These are phyloP conservation scores for Xylariaceae sp. DNA, from an alignment of 2,329 filamentous ascomycete genomes.

Conservation along the genomic window DNA sequence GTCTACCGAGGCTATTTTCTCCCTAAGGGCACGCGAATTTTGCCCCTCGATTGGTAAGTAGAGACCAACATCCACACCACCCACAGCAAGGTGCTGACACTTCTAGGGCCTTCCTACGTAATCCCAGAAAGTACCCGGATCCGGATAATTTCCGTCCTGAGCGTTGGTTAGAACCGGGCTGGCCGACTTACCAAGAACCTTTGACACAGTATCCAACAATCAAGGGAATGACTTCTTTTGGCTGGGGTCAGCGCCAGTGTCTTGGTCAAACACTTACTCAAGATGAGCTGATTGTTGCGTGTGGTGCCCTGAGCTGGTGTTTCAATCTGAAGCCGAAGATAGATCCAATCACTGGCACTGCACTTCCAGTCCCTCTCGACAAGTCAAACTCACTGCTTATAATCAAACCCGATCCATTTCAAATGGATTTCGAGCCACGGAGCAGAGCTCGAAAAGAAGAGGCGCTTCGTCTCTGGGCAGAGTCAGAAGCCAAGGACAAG, in stretches of 20 bases:
- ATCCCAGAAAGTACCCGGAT: conserved; percentile 45
- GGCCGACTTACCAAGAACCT: conserved; percentile 49
- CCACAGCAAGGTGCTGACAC: background rate
- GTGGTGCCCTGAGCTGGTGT: conserved; percentile 42
- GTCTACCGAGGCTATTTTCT: conserved; percentile 45
- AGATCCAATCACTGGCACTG: conserved; percentile 33
- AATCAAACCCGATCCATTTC: conserved; percentile 51
- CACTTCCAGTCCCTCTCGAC: conserved; percentile 39
- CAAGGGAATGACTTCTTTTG: conserved; percentile 49
- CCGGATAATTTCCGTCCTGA: conserved; percentile 48
- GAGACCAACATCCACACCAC: background rate
- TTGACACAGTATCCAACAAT: conserved; percentile 47
- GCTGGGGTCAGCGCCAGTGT: conserved; percentile 46
- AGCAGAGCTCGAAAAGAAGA: conserved; percentile 35
- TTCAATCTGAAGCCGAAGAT: conserved; percentile 40
- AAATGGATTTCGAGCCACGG: conserved; percentile 50
- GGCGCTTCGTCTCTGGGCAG: conserved; percentile 33
- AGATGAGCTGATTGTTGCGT: conserved; percentile 46
- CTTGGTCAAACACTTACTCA: conserved; percentile 32
- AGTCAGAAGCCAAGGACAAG: conserved; percentile 25
- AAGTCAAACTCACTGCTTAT: conserved; percentile 54
- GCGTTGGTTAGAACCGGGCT: conserved; percentile 47
- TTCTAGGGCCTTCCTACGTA: conserved; percentile 46
- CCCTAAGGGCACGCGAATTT: conserved; percentile 40
- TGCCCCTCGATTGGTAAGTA: conserved; percentile 36